Evolutionary conservation across 2,329 filamentous ascomycete genomes (phyloP), one percentile per base, ranked within the genome.

Genomic region (Trichoderma oligosporum): DNA sequence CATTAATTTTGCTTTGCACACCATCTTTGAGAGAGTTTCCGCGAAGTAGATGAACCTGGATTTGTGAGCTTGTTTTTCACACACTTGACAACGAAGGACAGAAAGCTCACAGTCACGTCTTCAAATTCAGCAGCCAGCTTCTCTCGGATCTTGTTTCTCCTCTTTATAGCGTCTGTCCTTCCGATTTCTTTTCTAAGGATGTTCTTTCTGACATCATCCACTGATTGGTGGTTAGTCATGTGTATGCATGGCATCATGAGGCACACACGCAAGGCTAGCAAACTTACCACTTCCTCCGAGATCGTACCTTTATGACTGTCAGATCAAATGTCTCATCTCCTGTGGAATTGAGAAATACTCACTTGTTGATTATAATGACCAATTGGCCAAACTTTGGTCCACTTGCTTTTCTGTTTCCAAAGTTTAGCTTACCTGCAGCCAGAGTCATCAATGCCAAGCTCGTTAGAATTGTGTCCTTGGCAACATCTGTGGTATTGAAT

Each of bases 101-200:
- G n/a, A n/a, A 22, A 18, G 7, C 51, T 55, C 12, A 55, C 52
- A 22, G 52, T 55, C 5, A 55, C 52, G 11, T 46, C 52, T 12
- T 55, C 52, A 22, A 55, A 55, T 22, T 55, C 52, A 22, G 52
- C 42, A 24, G 52, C 33, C 41, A 55, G 24, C 52, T 55, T 55
- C 41, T 55, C 52, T 36, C 52, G 52, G 12, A 55, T 55, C 52
- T 55, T 55, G 31, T 55, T 55, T 46, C 52, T 45, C 52, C 41
- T 55, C 52, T 38, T 55, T 2, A 55, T 42, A 4, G 52, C 52
- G 29, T 55, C 52, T 20, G 41, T 55, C 41, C 52, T 55, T 39
- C 52, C 52, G 33, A 55, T 55, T 22, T 55, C 52, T 12, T 46
- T 55, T 22, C 31, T 55, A 29, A 55, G 52, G 41, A 55, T 55